Evolutionary conservation across 176 grass and related monocot species (phyloP).

Genomic region (Paspalum vaginatum): DNA sequence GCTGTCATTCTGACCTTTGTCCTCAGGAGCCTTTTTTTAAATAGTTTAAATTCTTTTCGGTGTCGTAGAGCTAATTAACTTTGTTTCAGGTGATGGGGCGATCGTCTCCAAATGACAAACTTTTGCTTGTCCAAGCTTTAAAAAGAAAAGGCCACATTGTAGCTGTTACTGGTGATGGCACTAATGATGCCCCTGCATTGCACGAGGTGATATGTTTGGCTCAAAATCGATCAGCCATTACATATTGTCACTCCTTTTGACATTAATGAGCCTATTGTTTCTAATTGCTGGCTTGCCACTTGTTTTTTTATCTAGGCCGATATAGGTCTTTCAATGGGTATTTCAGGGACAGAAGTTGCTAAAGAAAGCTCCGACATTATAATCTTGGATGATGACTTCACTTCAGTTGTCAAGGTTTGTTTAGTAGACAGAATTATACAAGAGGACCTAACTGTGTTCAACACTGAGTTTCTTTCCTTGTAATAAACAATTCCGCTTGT

Average conservation of each 20-base stretch:
- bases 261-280: slow-evolving; percentile 8
- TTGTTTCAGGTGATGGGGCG: slow-evolving; percentile 89
- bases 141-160: slow-evolving; percentile 90
- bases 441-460: slow-evolving; percentile 1
- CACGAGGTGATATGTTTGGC: slow-evolving; percentile 68
- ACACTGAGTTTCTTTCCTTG: slow-evolving; percentile 7
- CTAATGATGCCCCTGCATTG: slow-evolving; percentile 95
- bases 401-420: slow-evolving; percentile 92
- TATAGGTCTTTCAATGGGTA: slow-evolving; percentile 98
- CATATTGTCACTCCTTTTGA: slow-evolving; percentile 32
- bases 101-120: slow-evolving; percentile 96
- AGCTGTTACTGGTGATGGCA: slow-evolving; percentile 97
- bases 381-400: slow-evolving; percentile 94
- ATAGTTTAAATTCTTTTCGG: neutral
- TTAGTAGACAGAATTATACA: slow-evolving; percentile 27
- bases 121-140: slow-evolving; percentile 93
- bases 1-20: neutral
- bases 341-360: slow-evolving; percentile 94
- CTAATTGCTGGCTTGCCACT: slow-evolving; percentile 15
- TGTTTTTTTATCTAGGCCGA: slow-evolving; percentile 68
- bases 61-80: slow-evolving; percentile 40
- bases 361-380: slow-evolving; percentile 99
- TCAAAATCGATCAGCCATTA: slow-evolving; percentile 21
- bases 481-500: slow-evolving; percentile 11
- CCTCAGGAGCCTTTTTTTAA: neutral